Evolutionary conservation across 2,329 filamentous ascomycete genomes (phyloP).

Genomic region (Xylaria sp.): DNA sequence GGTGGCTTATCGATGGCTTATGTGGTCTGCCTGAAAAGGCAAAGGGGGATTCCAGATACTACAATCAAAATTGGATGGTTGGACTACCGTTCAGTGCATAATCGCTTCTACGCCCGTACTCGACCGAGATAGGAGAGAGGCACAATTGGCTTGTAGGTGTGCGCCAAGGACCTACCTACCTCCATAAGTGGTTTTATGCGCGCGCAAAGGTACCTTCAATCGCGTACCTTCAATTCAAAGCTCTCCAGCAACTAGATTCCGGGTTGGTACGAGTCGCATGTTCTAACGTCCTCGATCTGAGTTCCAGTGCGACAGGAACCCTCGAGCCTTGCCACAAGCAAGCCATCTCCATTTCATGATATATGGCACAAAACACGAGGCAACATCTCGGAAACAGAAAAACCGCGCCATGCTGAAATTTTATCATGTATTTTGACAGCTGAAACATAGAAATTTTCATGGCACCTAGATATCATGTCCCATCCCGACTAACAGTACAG

Average conservation of each 20-base stretch:
- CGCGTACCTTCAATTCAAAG: conserved; percentile 1
- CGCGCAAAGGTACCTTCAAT: neutral
- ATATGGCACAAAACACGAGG: neutral
- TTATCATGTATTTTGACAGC: conserved; percentile 45
- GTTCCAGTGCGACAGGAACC: neutral
- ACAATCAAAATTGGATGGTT: neutral
- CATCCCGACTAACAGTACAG: conserved; percentile 34
- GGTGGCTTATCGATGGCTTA: neutral
- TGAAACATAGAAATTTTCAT: conserved; percentile 42
- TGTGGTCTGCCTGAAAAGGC: neutral
- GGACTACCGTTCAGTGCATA: neutral
- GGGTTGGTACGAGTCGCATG: neutral
- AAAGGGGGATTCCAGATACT: neutral
- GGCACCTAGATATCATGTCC: conserved; percentile 40
- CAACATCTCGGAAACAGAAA: neutral
- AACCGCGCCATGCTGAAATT: neutral
- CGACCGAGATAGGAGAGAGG: neutral
- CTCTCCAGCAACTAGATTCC: no score
- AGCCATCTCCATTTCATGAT: neutral
- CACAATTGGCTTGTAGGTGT: neutral
- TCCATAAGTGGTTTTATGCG: neutral
- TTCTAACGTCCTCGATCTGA: neutral
- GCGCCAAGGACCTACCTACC: neutral
- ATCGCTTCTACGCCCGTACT: conserved; percentile 1
- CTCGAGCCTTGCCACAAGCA: neutral